Conservation (phyloP, 2,329 filamentous ascomycete species). For the Delphinella strobiligena region DNA sequence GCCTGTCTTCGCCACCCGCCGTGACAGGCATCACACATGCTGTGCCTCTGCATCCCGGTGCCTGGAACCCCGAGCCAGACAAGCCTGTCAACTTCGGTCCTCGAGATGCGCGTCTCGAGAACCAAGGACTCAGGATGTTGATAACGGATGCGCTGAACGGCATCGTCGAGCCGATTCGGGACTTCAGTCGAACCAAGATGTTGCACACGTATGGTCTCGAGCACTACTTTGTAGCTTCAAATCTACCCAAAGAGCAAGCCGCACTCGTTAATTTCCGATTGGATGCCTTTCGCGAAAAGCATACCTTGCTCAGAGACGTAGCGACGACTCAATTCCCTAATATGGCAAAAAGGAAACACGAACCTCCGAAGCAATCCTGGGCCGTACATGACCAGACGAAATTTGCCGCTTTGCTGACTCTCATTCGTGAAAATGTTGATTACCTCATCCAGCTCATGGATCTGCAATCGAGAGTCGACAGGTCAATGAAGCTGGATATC, state of each 20-base stretch:
- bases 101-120: constrained; percentile 30
- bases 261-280: constrained; percentile 32
- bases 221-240: constrained; percentile 26
- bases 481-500: constrained; percentile 32
- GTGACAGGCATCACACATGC: constrained; percentile 29
- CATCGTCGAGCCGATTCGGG: constrained; percentile 32
- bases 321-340: not conserved
- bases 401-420: constrained; percentile 29
- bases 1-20: constrained; percentile 31
- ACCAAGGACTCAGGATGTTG: constrained; percentile 23
- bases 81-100: constrained; percentile 33
- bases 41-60: constrained; percentile 31
- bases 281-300: constrained; percentile 34
- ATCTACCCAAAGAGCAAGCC: constrained; percentile 24
- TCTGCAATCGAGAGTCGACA: constrained; percentile 31
- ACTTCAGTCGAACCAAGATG: constrained; percentile 28
- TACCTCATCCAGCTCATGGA: constrained; percentile 30
- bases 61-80: constrained; percentile 32
- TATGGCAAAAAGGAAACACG: not conserved
- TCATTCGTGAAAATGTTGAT: constrained; percentile 31
- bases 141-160: constrained; percentile 29
- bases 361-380: constrained; percentile 21
- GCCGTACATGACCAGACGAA: constrained; percentile 27
- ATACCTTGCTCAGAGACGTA: constrained; percentile 29
- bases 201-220: constrained; percentile 33